Conservation (phyloP, 164 flowering plant genomes). For the Annona squamosa region DNA sequence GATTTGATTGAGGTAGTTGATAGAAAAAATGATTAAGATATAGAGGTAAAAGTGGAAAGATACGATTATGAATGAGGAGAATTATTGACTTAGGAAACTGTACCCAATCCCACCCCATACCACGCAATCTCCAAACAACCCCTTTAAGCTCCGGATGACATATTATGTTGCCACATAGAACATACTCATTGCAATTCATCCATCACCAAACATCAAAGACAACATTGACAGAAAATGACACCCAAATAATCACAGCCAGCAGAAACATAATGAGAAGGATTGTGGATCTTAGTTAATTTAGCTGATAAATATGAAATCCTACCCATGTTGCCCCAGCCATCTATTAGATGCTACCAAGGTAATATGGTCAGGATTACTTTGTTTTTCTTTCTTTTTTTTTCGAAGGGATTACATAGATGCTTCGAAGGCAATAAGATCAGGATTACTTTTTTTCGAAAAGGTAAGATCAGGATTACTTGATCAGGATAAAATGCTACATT, state of each 20-base stretch:
- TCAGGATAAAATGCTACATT: background rate
- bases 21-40: too few relatives aligned
- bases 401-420: too few relatives aligned
- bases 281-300: background rate
- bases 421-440: background rate
- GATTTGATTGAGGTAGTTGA: too few relatives aligned
- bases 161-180: background rate
- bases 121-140: too few relatives aligned
- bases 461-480: background rate
- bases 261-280: background rate
- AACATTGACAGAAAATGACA: background rate
- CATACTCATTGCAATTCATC: background rate
- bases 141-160: background rate
- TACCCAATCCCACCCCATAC: too few relatives aligned
- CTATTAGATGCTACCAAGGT: background rate
- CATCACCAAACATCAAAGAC: background rate
- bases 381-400: too few relatives aligned
- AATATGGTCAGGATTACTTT: background rate
- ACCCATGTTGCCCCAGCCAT: background rate
- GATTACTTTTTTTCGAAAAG: background rate
- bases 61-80: too few relatives aligned
- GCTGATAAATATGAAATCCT: background rate
- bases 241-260: background rate
- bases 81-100: too few relatives aligned
- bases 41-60: too few relatives aligned